Conservation (phyloP, 345 rosid genomes). For the Adansonia digitata region DNA sequence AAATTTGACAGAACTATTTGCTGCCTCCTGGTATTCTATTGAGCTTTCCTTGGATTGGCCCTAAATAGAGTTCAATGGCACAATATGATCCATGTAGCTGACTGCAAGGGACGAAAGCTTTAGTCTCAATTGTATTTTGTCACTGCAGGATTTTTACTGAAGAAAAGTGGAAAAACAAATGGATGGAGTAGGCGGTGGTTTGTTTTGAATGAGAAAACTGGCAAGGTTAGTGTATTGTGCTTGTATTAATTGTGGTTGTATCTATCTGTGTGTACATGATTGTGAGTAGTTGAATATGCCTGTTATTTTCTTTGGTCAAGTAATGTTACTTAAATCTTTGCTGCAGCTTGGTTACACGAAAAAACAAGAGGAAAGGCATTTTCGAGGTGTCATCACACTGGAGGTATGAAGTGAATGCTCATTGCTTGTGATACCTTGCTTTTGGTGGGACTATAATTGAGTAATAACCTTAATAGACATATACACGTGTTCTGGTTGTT, state of each 20-base stretch:
- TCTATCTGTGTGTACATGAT: not conserved
- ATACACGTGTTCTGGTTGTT: not conserved
- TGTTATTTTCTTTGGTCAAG: not conserved
- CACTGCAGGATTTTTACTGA: constrained; percentile 76
- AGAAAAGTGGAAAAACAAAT: constrained; percentile 86
- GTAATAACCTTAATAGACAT: not conserved
- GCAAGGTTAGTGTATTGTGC: constrained; percentile 59
- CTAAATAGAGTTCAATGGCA: not conserved
- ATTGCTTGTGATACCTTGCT: not conserved
- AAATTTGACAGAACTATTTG: not conserved
- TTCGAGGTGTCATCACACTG: constrained; percentile 86
- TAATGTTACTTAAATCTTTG: constrained; percentile 11
- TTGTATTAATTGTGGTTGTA: not conserved
- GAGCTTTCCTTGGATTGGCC: not conserved
- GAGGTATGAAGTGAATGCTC: constrained; percentile 50
- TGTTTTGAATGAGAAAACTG: constrained; percentile 92
- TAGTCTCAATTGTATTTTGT: not conserved
- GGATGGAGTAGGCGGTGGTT: constrained; percentile 97
- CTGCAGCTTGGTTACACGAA: constrained; percentile 93
- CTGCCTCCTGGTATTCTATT: not conserved
- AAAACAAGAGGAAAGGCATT: constrained; percentile 91
- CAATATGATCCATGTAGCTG: not conserved
- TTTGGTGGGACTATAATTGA: not conserved
- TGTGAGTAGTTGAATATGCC: not conserved
- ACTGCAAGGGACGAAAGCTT: not conserved